Evolutionary conservation across 148 eudicot species (phyloP).

Genomic region (Gaultheria prostrata): DNA sequence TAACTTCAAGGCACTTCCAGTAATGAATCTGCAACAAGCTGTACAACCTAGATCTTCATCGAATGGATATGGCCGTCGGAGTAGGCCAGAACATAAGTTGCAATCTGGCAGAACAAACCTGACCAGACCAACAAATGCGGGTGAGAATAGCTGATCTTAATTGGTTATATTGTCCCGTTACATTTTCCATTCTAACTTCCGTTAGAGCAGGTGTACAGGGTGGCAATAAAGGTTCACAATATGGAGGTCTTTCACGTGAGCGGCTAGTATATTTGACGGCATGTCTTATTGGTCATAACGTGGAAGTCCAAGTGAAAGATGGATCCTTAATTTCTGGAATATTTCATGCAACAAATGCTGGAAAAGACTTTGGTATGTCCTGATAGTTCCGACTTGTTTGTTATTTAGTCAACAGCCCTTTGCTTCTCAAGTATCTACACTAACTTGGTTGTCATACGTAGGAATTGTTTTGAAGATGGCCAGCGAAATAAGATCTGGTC

Average conservation of each 20-base stretch:
- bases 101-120: slow-evolving; percentile 60
- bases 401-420: background rate
- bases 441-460: slow-evolving; percentile 26
- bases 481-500: slow-evolving; percentile 50
- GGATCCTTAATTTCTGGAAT: slow-evolving; percentile 81
- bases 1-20: slow-evolving; percentile 28
- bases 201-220: slow-evolving; percentile 34
- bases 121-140: slow-evolving; percentile 41
- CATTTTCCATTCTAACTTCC: slow-evolving; percentile 17
- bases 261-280: slow-evolving; percentile 68
- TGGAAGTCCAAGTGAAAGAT: slow-evolving; percentile 88
- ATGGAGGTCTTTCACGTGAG: slow-evolving; percentile 54
- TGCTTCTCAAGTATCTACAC: background rate
- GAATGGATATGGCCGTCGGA: slow-evolving; percentile 67
- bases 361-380: slow-evolving; percentile 74
- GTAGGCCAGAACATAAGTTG: slow-evolving; percentile 51
- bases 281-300: slow-evolving; percentile 86
- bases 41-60: slow-evolving; percentile 62
- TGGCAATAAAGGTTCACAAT: slow-evolving; percentile 38
- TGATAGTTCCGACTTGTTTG: background rate
- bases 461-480: slow-evolving; percentile 94
- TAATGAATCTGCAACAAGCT: slow-evolving; percentile 73
- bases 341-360: slow-evolving; percentile 74
- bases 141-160: slow-evolving; percentile 30
- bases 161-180: slow-evolving; percentile 8